A percentile compares a stretch with the other conserved stretches of the same genome.
Evolutionary conservation across 2,329 filamentous ascomycete species (phyloP).

Genomic region (Bipolaris zeicola): DNA sequence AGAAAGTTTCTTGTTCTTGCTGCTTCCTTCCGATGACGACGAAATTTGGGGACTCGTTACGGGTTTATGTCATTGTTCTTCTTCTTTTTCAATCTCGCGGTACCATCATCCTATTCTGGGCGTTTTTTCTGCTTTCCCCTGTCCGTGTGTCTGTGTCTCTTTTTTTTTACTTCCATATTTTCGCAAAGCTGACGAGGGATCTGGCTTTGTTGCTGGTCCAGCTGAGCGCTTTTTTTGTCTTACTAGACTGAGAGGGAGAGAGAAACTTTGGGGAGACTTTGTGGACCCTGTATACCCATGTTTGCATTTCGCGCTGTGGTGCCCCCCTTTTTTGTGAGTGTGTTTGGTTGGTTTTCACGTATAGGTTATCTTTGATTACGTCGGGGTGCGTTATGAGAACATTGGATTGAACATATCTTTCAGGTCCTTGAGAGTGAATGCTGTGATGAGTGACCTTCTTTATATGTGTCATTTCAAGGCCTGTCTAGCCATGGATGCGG

Average conservation of each 20-base stretch:
- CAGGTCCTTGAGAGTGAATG: too few species aligned
- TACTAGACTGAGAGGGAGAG: conserved; percentile 14
- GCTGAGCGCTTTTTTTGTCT: conserved; percentile 15
- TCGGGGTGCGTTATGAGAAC: not conserved
- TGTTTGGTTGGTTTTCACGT: not conserved
- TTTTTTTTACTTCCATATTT: not conserved
- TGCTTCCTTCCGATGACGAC: not conserved
- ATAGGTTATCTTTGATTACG: conserved; percentile 1
- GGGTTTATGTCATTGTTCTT: not conserved
- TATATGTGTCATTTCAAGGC: too few species aligned
- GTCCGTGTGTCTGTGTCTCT: not conserved
- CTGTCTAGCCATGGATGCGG: too few species aligned
- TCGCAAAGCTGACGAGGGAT: not conserved
- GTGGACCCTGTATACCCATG: conserved; percentile 44
- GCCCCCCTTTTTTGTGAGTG: conserved; percentile 3
- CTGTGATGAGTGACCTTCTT: too few species aligned
- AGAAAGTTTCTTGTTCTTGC: conserved; percentile 10
- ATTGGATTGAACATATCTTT: not conserved
- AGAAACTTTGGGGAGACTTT: conserved; percentile 19
- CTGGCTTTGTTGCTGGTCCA: conserved; percentile 1
- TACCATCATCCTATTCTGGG: not conserved
- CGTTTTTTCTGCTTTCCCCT: not conserved
- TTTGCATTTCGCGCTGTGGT: conserved; percentile 24
- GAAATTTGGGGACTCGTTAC: not conserved
- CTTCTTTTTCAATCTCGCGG: not conserved